Conservation (phyloP, 2,329 filamentous ascomycete species). For the Endocalyx cinctus region DNA sequence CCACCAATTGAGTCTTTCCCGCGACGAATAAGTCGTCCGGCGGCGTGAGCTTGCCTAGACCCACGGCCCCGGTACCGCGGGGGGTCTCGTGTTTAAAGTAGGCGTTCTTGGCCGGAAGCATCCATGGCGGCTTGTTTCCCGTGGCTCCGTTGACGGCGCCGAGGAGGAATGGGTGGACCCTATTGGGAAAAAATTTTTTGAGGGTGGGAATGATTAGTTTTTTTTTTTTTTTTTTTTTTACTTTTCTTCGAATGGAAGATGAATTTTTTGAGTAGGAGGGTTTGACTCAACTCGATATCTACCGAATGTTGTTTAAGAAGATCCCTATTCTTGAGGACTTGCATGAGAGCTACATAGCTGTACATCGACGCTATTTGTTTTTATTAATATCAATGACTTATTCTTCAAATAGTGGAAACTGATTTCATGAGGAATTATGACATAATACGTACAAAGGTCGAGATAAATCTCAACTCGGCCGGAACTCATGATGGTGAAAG, state of each 20-base stretch:
- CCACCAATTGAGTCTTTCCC: conserved; percentile 37
- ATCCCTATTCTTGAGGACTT: conserved; percentile 53
- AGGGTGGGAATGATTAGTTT: too few relatives aligned
- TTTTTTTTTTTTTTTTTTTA: too few relatives aligned
- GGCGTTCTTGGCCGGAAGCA: conserved; percentile 59
- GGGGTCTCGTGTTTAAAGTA: conserved; percentile 44
- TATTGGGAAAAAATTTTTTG: conserved; percentile 27
- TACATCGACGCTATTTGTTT: conserved; percentile 62
- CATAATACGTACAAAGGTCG: conserved; percentile 55
- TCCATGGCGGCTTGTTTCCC: conserved; percentile 75
- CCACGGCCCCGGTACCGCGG: conserved; percentile 34
- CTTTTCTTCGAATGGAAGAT: too few relatives aligned
- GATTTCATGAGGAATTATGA: too few relatives aligned
- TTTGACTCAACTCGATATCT: conserved; percentile 66
- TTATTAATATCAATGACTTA: too few relatives aligned
- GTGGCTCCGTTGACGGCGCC: conserved; percentile 53
- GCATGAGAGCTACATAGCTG: conserved; percentile 52
- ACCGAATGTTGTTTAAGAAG: conserved; percentile 55
- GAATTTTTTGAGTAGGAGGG: too few relatives aligned
- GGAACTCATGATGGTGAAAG: conserved; percentile 46
- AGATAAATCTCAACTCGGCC: conserved; percentile 62
- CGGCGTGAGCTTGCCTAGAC: conserved; percentile 30
- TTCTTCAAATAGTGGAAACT: too few relatives aligned
- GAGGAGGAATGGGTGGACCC: conserved; percentile 68
- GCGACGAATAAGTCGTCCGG: conserved; percentile 41